These are phyloP conservation scores for Fusarium scirpi DNA, from an alignment of 2,329 filamentous ascomycete species.

Conservation along the genomic window DNA sequence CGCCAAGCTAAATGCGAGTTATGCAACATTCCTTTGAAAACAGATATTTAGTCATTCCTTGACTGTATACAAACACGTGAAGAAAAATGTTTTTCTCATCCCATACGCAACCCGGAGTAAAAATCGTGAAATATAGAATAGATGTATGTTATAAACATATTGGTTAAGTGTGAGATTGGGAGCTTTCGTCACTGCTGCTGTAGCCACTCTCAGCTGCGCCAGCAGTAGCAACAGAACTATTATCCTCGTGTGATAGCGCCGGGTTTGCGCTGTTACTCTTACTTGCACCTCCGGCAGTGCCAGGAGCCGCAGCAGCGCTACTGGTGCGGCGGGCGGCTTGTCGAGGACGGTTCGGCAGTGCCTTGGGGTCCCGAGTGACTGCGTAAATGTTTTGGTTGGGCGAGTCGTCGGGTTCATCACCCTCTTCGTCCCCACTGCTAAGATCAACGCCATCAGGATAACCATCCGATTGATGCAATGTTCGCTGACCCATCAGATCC, in stretches of 20 bases:
- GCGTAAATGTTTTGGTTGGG: slow-evolving; percentile 50
- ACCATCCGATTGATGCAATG: slow-evolving; percentile 56
- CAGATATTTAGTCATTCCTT: slow-evolving; percentile 3
- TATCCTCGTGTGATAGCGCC: slow-evolving; percentile 47
- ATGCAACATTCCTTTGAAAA: slow-evolving; percentile 20
- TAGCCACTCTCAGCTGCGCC: slow-evolving; percentile 56
- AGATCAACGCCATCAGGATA: slow-evolving; percentile 57
- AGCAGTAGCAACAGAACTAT: slow-evolving; percentile 57
- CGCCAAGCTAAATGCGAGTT: slow-evolving; percentile 43
- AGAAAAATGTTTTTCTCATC: slow-evolving; percentile 2
- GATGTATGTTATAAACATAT: background rate
- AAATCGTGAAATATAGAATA: slow-evolving; percentile 10
- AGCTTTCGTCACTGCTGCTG: slow-evolving; percentile 52
- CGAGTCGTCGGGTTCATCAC: slow-evolving; percentile 55
- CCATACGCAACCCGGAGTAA: background rate
- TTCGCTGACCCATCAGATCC: slow-evolving; percentile 50
- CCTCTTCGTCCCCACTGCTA: slow-evolving; percentile 58
- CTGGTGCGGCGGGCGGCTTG: slow-evolving; percentile 41
- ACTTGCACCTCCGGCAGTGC: slow-evolving; percentile 48
- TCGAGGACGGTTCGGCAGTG: slow-evolving; percentile 35
- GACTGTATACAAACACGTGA: slow-evolving; percentile 1
- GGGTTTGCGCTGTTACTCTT: slow-evolving; percentile 50
- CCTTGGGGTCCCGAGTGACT: slow-evolving; percentile 30
- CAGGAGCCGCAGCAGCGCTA: slow-evolving; percentile 52
- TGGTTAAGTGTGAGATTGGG: background rate